These are phyloP conservation scores for Blepharisma stoltei DNA, from an alignment of 73 alveolate genomes.

Conservation along the genomic window DNA sequence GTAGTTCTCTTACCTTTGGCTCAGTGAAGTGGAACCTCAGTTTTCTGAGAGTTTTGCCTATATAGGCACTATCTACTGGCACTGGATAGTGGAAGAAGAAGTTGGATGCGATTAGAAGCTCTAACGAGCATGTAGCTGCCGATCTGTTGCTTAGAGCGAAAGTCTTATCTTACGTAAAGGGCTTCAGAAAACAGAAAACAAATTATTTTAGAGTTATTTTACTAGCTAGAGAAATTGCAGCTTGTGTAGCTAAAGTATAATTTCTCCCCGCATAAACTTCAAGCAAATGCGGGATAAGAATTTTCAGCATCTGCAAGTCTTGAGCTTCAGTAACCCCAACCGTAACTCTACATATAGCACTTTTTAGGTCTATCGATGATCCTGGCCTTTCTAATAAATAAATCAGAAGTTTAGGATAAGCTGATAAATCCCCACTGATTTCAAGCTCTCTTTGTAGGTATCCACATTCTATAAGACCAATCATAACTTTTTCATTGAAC, in stretches of 20 bases:
- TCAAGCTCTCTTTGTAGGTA: constrained; percentile 44
- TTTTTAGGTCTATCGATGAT: not conserved
- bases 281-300: constrained; percentile 1
- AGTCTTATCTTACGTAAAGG: no score
- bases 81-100: no score
- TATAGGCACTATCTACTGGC: no score
- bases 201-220: no score
- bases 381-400: not conserved
- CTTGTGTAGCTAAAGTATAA: constrained; percentile 17
- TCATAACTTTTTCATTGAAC: constrained; percentile 46
- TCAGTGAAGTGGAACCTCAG: no score
- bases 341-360: constrained; percentile 22
- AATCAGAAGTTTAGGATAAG: not conserved
- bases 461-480: constrained; percentile 46
- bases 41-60: no score
- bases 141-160: no score
- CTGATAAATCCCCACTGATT: constrained; percentile 11
- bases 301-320: not conserved
- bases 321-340: not conserved
- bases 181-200: no score
- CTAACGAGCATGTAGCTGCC: no score
- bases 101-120: no score
- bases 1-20: no score
- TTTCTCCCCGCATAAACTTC: not conserved
- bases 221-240: constrained; percentile 18